Evolutionary conservation across 345 rosid species (phyloP), one percentile per base, ranked within the genome.

Genomic region (Eutrema japonicum): DNA sequence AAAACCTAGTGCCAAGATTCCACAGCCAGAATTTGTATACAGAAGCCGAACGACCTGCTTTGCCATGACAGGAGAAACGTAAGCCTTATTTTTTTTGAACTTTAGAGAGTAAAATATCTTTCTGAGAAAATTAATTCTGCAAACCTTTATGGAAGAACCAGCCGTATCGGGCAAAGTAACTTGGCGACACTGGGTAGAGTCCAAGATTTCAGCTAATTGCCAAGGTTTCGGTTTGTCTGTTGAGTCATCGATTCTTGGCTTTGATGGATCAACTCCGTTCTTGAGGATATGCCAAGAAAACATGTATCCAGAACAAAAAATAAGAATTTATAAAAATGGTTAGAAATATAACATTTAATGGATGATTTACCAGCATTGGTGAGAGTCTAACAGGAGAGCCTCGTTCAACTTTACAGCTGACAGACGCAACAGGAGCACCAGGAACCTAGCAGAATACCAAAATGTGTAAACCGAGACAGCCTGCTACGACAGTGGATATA

Each of bases 241-340:
- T 41, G 75, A 72, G 42, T 86, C 96, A 30, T 90, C 97, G 42
- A 79, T 66, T 79, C 92, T 85, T 11, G 95, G 81, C 82, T 87
- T 89, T 82, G 84, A 50, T 55, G 87, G 80, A 80, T 89, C 98
- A 73, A 86, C 84, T 72, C 91, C 98, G 80, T 89, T 90, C 98
- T 93, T 67, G 52, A 66, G 12, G 49, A 49, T 14, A 38, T 16
- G 41, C 52, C 49, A 33, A 43, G 5, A 32, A 4, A 32, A 32
- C 26, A 22, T 22, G 26, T 22, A 22, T 22, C 63, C 54, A 29
- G 41, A 42, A 42, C 48, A 45, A 18, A 11, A 32, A 32, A 7
- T 6, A 14, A 57, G 11, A n/a, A 8, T 11, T 47, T 48, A 65
- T 37, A 36, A 49, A 56, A 5, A 46, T 11, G 3, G 64, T 4